Evolutionary conservation across 176 grass and related monocot species (phyloP).

Genomic region (Rhynchospora breviuscula): DNA sequence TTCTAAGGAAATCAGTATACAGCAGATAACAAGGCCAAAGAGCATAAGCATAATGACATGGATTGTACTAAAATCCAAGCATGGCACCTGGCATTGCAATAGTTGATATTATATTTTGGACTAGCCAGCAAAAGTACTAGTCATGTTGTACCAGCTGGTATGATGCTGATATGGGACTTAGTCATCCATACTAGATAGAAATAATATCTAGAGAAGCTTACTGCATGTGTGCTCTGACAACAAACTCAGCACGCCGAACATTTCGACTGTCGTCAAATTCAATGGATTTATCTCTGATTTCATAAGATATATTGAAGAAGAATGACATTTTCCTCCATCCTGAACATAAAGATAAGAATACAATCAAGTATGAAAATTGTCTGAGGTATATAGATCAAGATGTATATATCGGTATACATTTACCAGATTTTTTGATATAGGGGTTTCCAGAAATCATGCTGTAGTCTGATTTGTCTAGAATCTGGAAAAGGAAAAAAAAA

Average conservation of each 20-base stretch:
- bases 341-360: conserved; percentile 26
- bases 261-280: conserved; percentile 78
- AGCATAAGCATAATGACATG: not conserved
- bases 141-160: not conserved
- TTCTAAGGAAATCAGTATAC: not conserved
- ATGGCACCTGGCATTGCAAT: not conserved
- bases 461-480: conserved; percentile 70
- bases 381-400: not conserved
- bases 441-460: conserved; percentile 62
- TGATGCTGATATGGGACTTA: not conserved
- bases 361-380: not conserved
- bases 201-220: conserved; percentile 33
- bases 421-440: conserved; percentile 93
- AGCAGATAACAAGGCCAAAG: not conserved
- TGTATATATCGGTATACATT: not conserved
- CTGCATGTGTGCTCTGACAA: conserved; percentile 71
- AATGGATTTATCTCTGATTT: conserved; percentile 79
- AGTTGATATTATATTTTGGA: not conserved
- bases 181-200: not conserved
- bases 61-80: not conserved
- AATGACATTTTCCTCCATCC: conserved; percentile 94
- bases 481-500: conserved; percentile 33
- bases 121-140: not conserved
- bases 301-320: conserved; percentile 82
- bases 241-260: conserved; percentile 79